Evolutionary conservation across 129 eudicot species (phyloP), one percentile per base, ranked within the genome.

Genomic region (Pseudognaphalium luteoalbum): DNA sequence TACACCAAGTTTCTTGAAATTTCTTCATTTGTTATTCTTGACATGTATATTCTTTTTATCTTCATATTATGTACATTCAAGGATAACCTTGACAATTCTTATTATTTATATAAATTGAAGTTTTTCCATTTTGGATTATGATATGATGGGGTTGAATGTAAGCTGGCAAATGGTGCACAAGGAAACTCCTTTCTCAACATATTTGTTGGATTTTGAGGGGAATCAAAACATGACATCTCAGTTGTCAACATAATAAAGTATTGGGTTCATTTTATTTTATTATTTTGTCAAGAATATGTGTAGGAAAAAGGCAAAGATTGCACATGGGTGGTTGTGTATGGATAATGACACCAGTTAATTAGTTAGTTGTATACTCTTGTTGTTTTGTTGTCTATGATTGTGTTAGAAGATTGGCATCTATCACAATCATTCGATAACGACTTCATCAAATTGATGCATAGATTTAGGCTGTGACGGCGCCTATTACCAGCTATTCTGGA

Each of bases 201-300:
- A 66, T 34, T 64, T 72, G 60, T 42, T 69, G 66, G 63, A 37
- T 3, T 6, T 14, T 62, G 57, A 61, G 57, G 63, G 33, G 76
- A 74, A 80, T 59, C 67, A 58, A 63, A 80, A 20, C 75, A 70
- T 58, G 79, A 73, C 79, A 73, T 73, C 79, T 73, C 51, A 80
- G 64, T 80, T 73, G 79, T 66, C 74, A 80, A 72, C 66, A 21
- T 39, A 11, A 68, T 34, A 39, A 72, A 65, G 56, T 56, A 47
- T 80, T 19, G 68, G 34, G 12, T 12, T 21, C 64, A 29, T 69
- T 33, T 29, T 72, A 73, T 75, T 41, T 19, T 35, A 63, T 65
- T 4, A 14, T 37, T 25, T 2, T 57, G 3, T 47, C 15, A 47
- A 47, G 54, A 47, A 47, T 66, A 14, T 6, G 30, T n/a, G 21